Conservation (phyloP, 129 eudicot species). For the Arctium lappa region DNA sequence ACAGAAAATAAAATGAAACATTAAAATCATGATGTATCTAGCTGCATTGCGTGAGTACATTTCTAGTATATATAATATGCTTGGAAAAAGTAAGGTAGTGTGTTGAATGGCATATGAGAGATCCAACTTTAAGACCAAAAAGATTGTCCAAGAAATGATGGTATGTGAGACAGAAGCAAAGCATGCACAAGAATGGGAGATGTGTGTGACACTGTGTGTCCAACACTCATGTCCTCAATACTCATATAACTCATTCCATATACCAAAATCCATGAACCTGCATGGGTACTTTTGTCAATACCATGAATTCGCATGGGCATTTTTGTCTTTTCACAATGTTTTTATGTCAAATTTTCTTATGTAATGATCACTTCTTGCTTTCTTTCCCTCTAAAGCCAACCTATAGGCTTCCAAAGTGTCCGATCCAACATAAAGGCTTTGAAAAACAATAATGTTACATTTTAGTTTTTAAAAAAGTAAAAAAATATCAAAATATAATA, state of each 20-base stretch:
- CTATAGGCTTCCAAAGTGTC: neutral
- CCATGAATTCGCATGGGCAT: neutral
- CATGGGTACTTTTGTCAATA: neutral
- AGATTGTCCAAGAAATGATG: constrained; percentile 27
- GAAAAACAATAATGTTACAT: neutral
- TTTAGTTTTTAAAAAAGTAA: neutral
- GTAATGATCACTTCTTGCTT: neutral
- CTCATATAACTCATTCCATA: constrained; percentile 16
- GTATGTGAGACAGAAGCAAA: constrained; percentile 15
- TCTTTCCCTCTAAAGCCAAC: neutral
- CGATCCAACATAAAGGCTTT: neutral
- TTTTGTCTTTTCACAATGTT: neutral
- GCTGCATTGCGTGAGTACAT: no score
- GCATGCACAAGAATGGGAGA: constrained; percentile 11
- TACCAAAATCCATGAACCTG: neutral
- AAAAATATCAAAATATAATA: neutral
- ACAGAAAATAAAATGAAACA: no score
- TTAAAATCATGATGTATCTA: no score
- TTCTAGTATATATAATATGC: neutral
- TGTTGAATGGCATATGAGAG: neutral
- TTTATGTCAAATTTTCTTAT: neutral
- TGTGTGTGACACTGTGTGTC: neutral
- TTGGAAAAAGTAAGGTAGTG: neutral
- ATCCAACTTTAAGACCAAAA: constrained; percentile 25
- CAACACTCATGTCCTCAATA: constrained; percentile 26